Base-by-base conservation (phyloP, 2,329 filamentous ascomycete species). In the Endoconidiophora laricicola region DNA sequence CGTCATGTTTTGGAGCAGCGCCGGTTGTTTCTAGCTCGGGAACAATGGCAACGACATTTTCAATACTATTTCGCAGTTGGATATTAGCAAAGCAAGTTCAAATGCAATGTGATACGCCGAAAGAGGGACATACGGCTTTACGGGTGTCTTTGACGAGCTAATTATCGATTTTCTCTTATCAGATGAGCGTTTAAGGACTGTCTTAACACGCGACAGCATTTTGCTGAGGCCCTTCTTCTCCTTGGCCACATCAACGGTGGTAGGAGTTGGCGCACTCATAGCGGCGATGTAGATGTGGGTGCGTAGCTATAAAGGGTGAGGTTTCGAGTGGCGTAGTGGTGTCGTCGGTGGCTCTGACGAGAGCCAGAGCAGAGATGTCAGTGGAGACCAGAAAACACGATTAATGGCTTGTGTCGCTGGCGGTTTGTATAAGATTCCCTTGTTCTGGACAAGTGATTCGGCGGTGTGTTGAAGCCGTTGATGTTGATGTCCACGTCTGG, bases 131-230 rank as follows among this genome's bases (percentile, higher is more conserved):
- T 49, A 41, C 46, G 20, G 29, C 18, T 37, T 49, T 10, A 18
- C 24, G 16, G 38, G 14, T 6, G 12, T 12, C 23, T 26, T 37
- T 9, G 44, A 10, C 18, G 23, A 4, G 16, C 6, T 9, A 7
- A 2, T 23, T 12, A 37, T 7, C 7, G 44, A 46, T 39, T 6
- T 38, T n/a, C 44, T 33, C 16, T 46, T 46, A 4, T 46, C 68
- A 53, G 65, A 61, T 55, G 63, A 68, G 60, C 63, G 72, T 50
- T 29, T 48, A 43, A 74, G 63, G 29, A 71, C 69, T 2, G 69
- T 70, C 64, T 68, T 75, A 58, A 72, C 64, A 36, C 69, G 64
- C 36, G 66, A 67, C 29, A 75, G 54, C 18, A 74, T 62, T 57
- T 65, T 72, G 49, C 66, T 67, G 24, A 75, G 56, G 10, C 67